phyloP scores from a whole-genome alignment of 257 asterid species.

The Plantago ovata region DNA sequence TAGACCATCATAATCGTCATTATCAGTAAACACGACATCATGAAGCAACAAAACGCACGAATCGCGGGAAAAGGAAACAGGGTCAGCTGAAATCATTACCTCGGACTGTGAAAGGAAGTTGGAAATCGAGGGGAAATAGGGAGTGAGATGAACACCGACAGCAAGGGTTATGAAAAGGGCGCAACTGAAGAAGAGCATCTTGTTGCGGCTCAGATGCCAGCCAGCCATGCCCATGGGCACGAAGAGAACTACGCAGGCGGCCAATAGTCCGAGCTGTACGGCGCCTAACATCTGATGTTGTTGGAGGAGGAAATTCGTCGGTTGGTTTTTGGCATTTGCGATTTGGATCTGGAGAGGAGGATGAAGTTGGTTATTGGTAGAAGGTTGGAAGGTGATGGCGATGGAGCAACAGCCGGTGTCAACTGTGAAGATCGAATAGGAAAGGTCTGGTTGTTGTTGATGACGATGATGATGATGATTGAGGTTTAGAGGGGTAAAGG shows the following conservation, averaged over 20 bases:
- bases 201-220: conserved; percentile 96
- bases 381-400: conserved; percentile 26
- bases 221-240: conserved; percentile 99
- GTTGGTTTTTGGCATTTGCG: conserved; percentile 17
- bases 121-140: conserved; percentile 68
- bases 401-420: conserved; percentile 22
- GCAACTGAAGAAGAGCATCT: conserved; percentile 91
- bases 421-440: background rate
- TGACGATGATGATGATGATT: background rate
- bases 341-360: conserved; percentile 20
- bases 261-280: conserved; percentile 79
- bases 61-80: conserved; percentile 36
- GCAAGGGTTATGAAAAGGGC: conserved; percentile 97
- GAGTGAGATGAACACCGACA: conserved; percentile 85
- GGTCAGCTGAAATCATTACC: conserved; percentile 25
- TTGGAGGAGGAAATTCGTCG: conserved; percentile 8
- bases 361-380: conserved; percentile 16
- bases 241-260: conserved; percentile 82
- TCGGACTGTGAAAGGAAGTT: conserved; percentile 35
- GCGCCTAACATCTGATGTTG: conserved; percentile 67
- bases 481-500: background rate
- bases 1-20: conserved; percentile 16
- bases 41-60: conserved; percentile 68
- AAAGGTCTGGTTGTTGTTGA: background rate
- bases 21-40: conserved; percentile 30